Percentiles rank a stretch among this genome's conserved stretches.
Evolutionary conservation across 169 alveolate species (phyloP).

Genomic region (Plasmodium reichenowi): DNA sequence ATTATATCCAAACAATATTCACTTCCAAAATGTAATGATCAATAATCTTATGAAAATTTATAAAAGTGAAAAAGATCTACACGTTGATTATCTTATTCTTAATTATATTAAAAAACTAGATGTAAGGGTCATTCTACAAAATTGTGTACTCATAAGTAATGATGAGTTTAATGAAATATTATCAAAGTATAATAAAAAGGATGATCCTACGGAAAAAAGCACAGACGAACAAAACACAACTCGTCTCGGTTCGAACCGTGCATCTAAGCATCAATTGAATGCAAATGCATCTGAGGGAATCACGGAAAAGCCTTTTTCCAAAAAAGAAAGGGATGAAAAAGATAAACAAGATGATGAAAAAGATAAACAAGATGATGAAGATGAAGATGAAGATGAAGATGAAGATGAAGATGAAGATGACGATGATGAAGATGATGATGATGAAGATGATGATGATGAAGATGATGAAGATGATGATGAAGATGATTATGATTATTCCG

Average conservation of each 20-base stretch:
- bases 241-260: no score
- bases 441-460: not conserved
- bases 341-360: not conserved
- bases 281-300: no score
- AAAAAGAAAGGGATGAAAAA: not conserved
- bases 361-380: not conserved
- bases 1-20: conserved; percentile 24
- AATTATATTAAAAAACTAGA: conserved; percentile 46
- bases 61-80: conserved; percentile 60
- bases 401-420: not conserved
- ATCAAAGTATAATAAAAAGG: conserved; percentile 14
- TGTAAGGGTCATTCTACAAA: conserved; percentile 59
- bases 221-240: not conserved
- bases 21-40: conserved; percentile 63
- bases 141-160: conserved; percentile 39
- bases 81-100: conserved; percentile 26
- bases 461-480: no score
- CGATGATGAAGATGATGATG: not conserved
- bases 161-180: conserved; percentile 37
- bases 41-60: conserved; percentile 71
- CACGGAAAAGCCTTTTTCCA: no score
- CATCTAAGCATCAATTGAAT: no score
- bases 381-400: not conserved
- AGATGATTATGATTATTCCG: no score
- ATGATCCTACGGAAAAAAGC: not conserved